phyloP scores from a whole-genome alignment of 352 stramenopile genomes.

The Phytophthora melonis region DNA sequence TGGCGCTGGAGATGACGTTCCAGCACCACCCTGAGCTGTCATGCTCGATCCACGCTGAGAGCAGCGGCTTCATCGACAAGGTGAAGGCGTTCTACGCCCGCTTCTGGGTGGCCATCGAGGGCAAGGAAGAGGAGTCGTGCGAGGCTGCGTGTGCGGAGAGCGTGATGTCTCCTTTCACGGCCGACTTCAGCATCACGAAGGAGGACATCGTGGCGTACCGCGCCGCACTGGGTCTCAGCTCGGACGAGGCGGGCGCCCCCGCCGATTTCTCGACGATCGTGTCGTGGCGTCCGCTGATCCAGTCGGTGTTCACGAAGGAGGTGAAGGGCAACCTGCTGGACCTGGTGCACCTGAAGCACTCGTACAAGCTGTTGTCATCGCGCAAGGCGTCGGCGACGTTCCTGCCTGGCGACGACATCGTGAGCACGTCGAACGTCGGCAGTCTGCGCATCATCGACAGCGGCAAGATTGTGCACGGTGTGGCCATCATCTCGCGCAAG shows the following conservation, averaged over 20 bases:
- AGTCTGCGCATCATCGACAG: constrained; percentile 81
- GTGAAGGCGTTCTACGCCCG: constrained; percentile 83
- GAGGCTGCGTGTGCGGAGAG: constrained; percentile 64
- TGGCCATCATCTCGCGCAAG: constrained; percentile 76
- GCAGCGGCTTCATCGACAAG: constrained; percentile 53
- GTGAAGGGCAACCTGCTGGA: constrained; percentile 85
- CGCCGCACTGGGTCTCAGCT: constrained; percentile 53
- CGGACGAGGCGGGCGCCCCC: constrained; percentile 45
- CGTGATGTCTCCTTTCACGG: constrained; percentile 66
- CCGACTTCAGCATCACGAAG: constrained; percentile 67
- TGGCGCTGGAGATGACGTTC: constrained; percentile 71
- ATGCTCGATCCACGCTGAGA: constrained; percentile 62
- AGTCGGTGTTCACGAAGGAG: constrained; percentile 86
- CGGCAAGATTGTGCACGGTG: constrained; percentile 81
- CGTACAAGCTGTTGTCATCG: constrained; percentile 75
- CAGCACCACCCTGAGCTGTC: constrained; percentile 53
- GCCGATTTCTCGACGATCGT: constrained; percentile 85
- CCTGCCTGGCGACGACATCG: constrained; percentile 55
- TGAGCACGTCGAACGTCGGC: constrained; percentile 76
- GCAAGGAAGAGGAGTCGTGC: constrained; percentile 69
- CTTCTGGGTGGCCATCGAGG: constrained; percentile 76
- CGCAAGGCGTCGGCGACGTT: constrained; percentile 23
- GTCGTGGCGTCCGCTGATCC: constrained; percentile 84
- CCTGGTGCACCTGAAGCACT: constrained; percentile 88
- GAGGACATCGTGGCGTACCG: constrained; percentile 74